A percentile compares a stretch with the other conserved stretches of the same genome.
Conservation (phyloP, 139 green algal species). For the Picochlorum sp. region DNA sequence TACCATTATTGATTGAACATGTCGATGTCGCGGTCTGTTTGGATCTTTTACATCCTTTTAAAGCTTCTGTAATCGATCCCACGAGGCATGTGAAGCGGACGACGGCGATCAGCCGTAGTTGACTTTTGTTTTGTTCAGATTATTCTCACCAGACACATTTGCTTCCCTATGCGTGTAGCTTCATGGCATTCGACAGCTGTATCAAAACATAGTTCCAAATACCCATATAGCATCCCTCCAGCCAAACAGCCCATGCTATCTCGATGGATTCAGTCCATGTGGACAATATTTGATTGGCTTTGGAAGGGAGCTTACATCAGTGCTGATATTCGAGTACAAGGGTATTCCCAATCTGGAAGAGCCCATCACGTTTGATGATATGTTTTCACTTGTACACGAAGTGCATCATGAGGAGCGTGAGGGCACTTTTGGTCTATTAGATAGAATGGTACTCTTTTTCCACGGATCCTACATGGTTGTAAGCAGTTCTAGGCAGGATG, state of each 20-base stretch:
- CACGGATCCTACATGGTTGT: neutral
- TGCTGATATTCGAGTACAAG: constrained; percentile 19
- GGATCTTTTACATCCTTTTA: too few species aligned
- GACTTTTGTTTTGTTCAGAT: too few species aligned
- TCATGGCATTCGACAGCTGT: constrained; percentile 13
- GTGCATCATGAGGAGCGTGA: neutral
- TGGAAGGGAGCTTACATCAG: constrained; percentile 6
- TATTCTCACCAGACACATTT: too few species aligned
- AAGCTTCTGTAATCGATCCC: too few species aligned
- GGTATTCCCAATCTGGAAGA: constrained; percentile 1
- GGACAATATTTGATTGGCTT: constrained; percentile 22
- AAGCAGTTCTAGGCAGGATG: constrained; percentile 2
- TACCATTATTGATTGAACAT: neutral
- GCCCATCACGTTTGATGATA: constrained; percentile 6
- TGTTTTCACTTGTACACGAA: constrained; percentile 15
- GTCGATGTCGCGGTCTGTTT: too few species aligned
- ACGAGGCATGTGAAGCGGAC: too few species aligned
- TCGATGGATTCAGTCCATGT: constrained; percentile 13
- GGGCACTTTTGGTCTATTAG: constrained; percentile 13
- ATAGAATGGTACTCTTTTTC: constrained; percentile 9
- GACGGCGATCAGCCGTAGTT: too few species aligned
- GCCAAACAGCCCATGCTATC: constrained; percentile 5
- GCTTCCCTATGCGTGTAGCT: constrained; percentile 4
- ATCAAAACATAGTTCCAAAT: constrained; percentile 25
- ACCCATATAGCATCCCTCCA: constrained; percentile 2